These are phyloP conservation scores for Allium fistulosum DNA, from an alignment of 106 monocot genomes.

Conservation along the genomic window DNA sequence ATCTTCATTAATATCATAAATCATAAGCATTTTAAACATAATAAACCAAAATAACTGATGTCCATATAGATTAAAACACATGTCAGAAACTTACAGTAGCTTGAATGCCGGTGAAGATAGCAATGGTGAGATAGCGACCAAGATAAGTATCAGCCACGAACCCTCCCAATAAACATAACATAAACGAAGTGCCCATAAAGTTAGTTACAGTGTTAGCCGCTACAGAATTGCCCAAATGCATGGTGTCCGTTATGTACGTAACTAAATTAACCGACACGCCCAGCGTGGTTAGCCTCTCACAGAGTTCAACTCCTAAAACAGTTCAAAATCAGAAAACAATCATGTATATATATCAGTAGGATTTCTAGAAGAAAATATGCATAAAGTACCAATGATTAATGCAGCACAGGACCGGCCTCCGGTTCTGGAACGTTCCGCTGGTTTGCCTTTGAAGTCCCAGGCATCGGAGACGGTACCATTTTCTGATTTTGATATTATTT, in stretches of 20 bases:
- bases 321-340: too few species aligned
- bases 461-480: slow-evolving; percentile 24
- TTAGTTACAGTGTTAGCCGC: slow-evolving; percentile 23
- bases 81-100: slow-evolving; percentile 17
- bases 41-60: not conserved
- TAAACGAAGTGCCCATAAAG: slow-evolving; percentile 54
- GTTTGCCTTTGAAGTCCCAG: slow-evolving; percentile 66
- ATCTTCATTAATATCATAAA: too few species aligned
- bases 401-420: slow-evolving; percentile 66
- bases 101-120: slow-evolving; percentile 56
- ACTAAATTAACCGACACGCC: slow-evolving; percentile 57
- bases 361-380: not conserved
- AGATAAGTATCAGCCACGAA: slow-evolving; percentile 41
- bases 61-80: too few species aligned
- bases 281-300: slow-evolving; percentile 58
- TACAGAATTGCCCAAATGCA: slow-evolving; percentile 64
- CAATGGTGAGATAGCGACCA: slow-evolving; percentile 52
- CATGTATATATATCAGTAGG: not conserved
- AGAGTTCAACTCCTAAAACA: slow-evolving; percentile 39
- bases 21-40: too few species aligned
- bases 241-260: slow-evolving; percentile 54
- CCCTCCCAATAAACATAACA: slow-evolving; percentile 56
- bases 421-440: slow-evolving; percentile 34
- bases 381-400: slow-evolving; percentile 37
- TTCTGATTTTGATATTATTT: too few species aligned